Conservation (phyloP, 805 yeast genomes). For the Hanseniaspora mollemarum region DNA sequence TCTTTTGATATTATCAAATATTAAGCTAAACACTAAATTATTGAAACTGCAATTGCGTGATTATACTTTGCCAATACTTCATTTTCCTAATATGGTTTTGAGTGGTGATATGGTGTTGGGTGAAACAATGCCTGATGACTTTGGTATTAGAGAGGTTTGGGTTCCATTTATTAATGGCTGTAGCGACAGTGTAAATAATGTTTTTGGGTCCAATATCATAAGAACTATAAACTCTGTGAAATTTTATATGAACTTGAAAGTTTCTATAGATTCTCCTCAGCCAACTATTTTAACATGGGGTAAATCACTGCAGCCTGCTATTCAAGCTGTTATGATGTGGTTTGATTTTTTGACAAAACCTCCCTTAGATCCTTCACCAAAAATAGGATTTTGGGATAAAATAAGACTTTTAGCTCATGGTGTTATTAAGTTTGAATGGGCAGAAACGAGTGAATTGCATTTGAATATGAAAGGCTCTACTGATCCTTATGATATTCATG, state of each 20-base stretch:
- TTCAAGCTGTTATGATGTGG: constrained; percentile 49
- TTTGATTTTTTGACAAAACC: constrained; percentile 61
- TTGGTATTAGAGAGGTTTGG: constrained; percentile 39
- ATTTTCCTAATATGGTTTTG: constrained; percentile 34
- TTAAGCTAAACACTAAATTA: constrained; percentile 36
- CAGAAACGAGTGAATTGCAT: constrained; percentile 40
- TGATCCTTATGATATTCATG: constrained; percentile 48
- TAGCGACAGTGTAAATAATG: constrained; percentile 30
- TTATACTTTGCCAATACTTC: constrained; percentile 47
- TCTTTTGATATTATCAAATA: constrained; percentile 40
- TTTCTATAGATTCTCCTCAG: constrained; percentile 35
- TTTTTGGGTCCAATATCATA: constrained; percentile 47
- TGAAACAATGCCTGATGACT: constrained; percentile 39
- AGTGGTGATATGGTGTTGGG: constrained; percentile 46
- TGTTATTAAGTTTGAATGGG: constrained; percentile 37
- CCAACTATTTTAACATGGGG: constrained; percentile 54
- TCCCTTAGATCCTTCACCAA: constrained; percentile 51
- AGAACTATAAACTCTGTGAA: constrained; percentile 57
- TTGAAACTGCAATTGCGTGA: constrained; percentile 41
- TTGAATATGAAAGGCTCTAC: constrained; percentile 51
- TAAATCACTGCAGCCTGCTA: constrained; percentile 49
- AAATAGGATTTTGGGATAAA: constrained; percentile 66
- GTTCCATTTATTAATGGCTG: constrained; percentile 40
- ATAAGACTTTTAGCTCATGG: constrained; percentile 47
- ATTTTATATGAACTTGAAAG: constrained; percentile 39